Conservation (phyloP, 2,329 filamentous ascomycete species). For the Fusarium guadeloupense region DNA sequence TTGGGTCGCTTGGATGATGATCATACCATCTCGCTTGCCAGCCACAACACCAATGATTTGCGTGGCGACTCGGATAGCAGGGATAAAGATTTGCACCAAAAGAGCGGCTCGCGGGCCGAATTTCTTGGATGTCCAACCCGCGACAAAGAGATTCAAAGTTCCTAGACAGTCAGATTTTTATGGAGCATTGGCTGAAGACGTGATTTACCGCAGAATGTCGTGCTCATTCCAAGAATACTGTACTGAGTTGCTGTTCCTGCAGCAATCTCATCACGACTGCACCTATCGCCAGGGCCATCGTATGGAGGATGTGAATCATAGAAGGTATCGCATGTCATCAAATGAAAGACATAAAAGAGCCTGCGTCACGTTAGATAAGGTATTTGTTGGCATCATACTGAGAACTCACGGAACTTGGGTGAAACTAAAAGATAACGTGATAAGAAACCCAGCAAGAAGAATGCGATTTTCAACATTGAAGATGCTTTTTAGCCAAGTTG, state of each 20-base stretch:
- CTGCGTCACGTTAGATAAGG: conserved; percentile 37
- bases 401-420: conserved; percentile 59
- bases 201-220: conserved; percentile 68
- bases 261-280: conserved; percentile 68
- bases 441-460: conserved; percentile 67
- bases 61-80: conserved; percentile 68
- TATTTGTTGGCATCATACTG: neutral
- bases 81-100: conserved; percentile 69
- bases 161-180: conserved; percentile 1
- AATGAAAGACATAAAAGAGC: conserved; percentile 71
- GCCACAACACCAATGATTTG: conserved; percentile 72
- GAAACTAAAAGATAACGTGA: conserved; percentile 61
- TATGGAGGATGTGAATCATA: conserved; percentile 67
- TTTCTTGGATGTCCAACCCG: conserved; percentile 72
- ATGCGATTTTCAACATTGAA: conserved; percentile 56
- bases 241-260: conserved; percentile 71
- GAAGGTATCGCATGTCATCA: conserved; percentile 77
- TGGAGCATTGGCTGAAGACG: rapidly evolving
- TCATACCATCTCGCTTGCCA: conserved; percentile 70
- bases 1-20: conserved; percentile 74
- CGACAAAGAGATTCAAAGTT: conserved; percentile 63
- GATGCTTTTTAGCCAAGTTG: conserved; percentile 26
- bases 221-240: conserved; percentile 72
- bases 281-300: conserved; percentile 61
- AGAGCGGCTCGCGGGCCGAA: conserved; percentile 71